Percentiles rank a stretch among this genome's conserved stretches.
These are phyloP conservation scores for Aureobasidium sp. DNA, from an alignment of 2,329 filamentous ascomycete species.

Conservation along the genomic window DNA sequence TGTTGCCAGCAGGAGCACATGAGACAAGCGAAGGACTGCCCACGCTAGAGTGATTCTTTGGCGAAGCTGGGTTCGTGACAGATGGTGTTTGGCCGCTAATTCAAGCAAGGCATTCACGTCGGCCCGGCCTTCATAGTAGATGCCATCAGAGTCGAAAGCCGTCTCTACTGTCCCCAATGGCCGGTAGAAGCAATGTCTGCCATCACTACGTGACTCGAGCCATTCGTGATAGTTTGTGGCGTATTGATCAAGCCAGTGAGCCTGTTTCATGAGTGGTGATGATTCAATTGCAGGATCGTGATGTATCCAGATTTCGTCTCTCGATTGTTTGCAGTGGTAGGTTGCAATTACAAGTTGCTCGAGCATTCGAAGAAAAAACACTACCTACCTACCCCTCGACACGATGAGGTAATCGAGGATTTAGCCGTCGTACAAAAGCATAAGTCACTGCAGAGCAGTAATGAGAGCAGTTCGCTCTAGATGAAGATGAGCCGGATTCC, in stretches of 20 bases:
- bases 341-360: neutral
- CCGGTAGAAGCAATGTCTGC: constrained; percentile 26
- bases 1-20: constrained; percentile 21
- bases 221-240: constrained; percentile 34
- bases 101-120: constrained; percentile 37
- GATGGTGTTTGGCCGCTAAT: constrained; percentile 29
- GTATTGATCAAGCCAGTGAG: constrained; percentile 36
- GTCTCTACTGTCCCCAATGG: constrained; percentile 39
- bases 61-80: constrained; percentile 27
- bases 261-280: constrained; percentile 1
- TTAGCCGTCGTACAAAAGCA: neutral
- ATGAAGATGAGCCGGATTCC: neutral
- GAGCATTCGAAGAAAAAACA: neutral
- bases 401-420: constrained; percentile 10
- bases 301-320: neutral
- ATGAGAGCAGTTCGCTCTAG: neutral
- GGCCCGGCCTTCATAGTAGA: constrained; percentile 38
- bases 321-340: neutral
- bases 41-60: constrained; percentile 17
- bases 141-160: constrained; percentile 40
- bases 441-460: neutral
- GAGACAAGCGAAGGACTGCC: constrained; percentile 16
- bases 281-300: too few species aligned
- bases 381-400: neutral
- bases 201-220: constrained; percentile 22